Evolutionary conservation across 2,329 filamentous ascomycete species (phyloP), one percentile per base, ranked within the genome.

Genomic region (Trichoderma sp.): DNA sequence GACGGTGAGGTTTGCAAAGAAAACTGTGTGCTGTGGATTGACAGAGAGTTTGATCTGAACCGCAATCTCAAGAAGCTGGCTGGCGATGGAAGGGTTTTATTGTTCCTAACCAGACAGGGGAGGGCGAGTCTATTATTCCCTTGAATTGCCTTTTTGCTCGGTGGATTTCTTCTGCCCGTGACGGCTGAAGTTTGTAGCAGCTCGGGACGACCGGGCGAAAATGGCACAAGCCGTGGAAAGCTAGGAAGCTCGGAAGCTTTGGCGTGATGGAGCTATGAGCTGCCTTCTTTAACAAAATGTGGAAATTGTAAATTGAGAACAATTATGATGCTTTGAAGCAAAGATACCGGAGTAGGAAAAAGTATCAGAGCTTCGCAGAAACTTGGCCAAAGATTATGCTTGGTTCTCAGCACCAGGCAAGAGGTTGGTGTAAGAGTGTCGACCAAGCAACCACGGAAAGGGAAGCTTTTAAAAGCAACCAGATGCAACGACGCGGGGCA

Each of bases 391-490:
- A 28, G 32, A 30, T 26, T 30, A 16, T 30, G 26, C 11, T 32
- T 16, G 24, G 14, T 13, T 24, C 32, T 60, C 32, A 43, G 37
- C 18, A 49, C 39, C 32, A 43, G 46, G 28, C 26, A 54, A 21
- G 49, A 34, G 52, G 46, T 51, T 55, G 34, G 61, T 61, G 66
- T 32, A 59, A 61, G 32, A 60, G 66, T 56, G 59, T 68, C 59
- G 66, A 63, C 66, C 59, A 59, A 68, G 66, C 66, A 63, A 68
- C 66, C 58, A 34, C 32, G 46, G 49, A 54, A 52, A 26, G 32
- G 49, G 51, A 63, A 68, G 39, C 63, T 61, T 68, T 24, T 59
- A 54, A 60, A 60, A 34, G 56, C 43, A 46, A 18, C 39, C 39
- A 60, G 56, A 34, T 46, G 39, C 51, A 49, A 49, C 34, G 43